Evolutionary conservation across 2,329 filamentous ascomycete genomes (phyloP).

Genomic region (Emergomyces pasteurianus): DNA sequence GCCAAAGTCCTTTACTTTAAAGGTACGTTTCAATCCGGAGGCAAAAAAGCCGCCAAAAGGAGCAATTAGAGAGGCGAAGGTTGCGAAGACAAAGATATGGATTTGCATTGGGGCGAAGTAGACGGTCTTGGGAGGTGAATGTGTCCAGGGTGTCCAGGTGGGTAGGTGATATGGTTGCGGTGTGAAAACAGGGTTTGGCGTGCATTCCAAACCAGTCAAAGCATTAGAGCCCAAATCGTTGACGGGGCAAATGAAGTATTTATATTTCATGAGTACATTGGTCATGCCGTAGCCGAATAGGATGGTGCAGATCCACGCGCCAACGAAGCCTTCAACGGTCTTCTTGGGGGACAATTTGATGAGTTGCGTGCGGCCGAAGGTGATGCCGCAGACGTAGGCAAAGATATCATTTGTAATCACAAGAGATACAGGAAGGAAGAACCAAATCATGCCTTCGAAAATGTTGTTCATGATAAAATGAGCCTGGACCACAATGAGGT

Average conservation of each 20-base stretch:
- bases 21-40: conserved; percentile 91
- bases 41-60: conserved; percentile 98
- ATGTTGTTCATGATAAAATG: conserved; percentile 99
- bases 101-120: conserved; percentile 81
- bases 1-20: conserved; percentile 99
- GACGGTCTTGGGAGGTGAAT: conserved; percentile 42
- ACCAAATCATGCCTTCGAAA: conserved; percentile 99
- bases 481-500: conserved; percentile 92
- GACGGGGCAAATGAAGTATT: conserved; percentile 97
- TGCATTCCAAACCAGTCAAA: conserved; percentile 80
- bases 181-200: conserved; percentile 82
- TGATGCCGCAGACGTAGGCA: conserved; percentile 94
- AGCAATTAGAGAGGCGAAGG: conserved; percentile 91
- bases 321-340: conserved; percentile 95
- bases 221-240: conserved; percentile 92
- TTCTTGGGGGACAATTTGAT: conserved; percentile 99
- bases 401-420: conserved; percentile 99
- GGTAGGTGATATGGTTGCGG: conserved; percentile 63
- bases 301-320: conserved; percentile 89
- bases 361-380: conserved; percentile 87
- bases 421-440: conserved; percentile 86
- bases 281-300: conserved; percentile 73
- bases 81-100: conserved; percentile 78
- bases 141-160: conserved; percentile 56
- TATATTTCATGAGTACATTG: conserved; percentile 74